phyloP scores from a whole-genome alignment of 495 filamentous ascomycete genomes.

The Beverwykella pulmonaria region DNA sequence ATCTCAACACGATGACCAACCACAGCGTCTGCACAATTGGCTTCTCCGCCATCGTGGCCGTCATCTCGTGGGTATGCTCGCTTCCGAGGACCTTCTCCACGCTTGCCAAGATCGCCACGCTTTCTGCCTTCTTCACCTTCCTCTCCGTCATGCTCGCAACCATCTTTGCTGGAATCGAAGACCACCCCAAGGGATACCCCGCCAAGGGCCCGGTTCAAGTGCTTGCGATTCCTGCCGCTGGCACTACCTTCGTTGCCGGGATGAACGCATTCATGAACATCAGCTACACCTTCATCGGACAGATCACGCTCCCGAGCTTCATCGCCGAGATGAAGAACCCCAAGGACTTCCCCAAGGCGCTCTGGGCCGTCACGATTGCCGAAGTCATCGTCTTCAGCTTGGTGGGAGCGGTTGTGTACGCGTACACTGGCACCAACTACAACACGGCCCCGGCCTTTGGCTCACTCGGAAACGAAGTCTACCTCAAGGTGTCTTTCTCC shows the following conservation, averaged over 20 bases:
- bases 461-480: constrained; percentile 67
- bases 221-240: constrained; percentile 62
- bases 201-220: constrained; percentile 62
- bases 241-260: constrained; percentile 77
- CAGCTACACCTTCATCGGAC: constrained; percentile 88
- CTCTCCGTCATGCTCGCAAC: constrained; percentile 78
- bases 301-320: constrained; percentile 88
- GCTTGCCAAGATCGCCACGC: constrained; percentile 72
- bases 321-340: constrained; percentile 91
- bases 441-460: constrained; percentile 81
- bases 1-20: constrained; percentile 79
- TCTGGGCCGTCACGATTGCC: constrained; percentile 83
- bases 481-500: constrained; percentile 81
- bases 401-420: constrained; percentile 75
- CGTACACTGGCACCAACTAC: constrained; percentile 81
- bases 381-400: constrained; percentile 81
- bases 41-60: constrained; percentile 68
- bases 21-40: constrained; percentile 69
- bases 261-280: constrained; percentile 88
- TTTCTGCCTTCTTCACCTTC: constrained; percentile 82
- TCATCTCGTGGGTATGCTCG: constrained; percentile 74
- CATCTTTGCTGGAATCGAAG: constrained; percentile 74
- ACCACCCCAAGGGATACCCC: constrained; percentile 58
- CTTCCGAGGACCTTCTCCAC: constrained; percentile 79
- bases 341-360: constrained; percentile 83